phyloP scores from a whole-genome alignment of 441 rosid species.

The Viola pubescens region DNA sequence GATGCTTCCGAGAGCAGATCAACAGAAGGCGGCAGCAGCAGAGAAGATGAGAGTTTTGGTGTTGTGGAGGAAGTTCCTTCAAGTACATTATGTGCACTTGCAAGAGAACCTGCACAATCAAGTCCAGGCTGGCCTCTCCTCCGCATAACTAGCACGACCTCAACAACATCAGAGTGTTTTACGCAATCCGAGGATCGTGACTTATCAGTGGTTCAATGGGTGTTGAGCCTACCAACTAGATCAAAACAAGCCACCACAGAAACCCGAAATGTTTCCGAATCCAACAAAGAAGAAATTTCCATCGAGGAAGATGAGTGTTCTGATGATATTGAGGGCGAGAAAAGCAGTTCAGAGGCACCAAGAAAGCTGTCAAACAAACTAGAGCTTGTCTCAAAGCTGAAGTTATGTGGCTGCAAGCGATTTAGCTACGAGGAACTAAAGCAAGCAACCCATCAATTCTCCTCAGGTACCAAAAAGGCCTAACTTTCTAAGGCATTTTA shows the following conservation, averaged over 20 bases:
- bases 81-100: constrained; percentile 5
- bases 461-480: constrained; percentile 43
- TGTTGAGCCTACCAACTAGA: background rate
- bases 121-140: constrained; percentile 44
- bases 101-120: constrained; percentile 13
- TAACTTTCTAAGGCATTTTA: background rate
- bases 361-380: constrained; percentile 25
- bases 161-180: constrained; percentile 12
- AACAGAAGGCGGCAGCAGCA: background rate
- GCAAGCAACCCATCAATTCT: constrained; percentile 54
- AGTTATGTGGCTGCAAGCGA: constrained; percentile 33
- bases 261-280: background rate
- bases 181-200: constrained; percentile 17
- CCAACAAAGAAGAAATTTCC: constrained; percentile 6
- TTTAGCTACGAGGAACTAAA: constrained; percentile 48
- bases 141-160: constrained; percentile 7
- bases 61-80: constrained; percentile 8
- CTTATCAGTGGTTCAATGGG: background rate
- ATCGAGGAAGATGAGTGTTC: background rate
- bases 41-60: constrained; percentile 2
- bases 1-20: constrained; percentile 10
- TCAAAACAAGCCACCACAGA: constrained; percentile 3
- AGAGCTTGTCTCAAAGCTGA: constrained; percentile 30
- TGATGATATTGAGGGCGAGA: constrained; percentile 11
- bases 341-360: constrained; percentile 13